A percentile compares a stretch with the other conserved stretches of the same genome.
phyloP scores from a whole-genome alignment of 2,329 filamentous ascomycete genomes.

The Delphinella strobiligena region DNA sequence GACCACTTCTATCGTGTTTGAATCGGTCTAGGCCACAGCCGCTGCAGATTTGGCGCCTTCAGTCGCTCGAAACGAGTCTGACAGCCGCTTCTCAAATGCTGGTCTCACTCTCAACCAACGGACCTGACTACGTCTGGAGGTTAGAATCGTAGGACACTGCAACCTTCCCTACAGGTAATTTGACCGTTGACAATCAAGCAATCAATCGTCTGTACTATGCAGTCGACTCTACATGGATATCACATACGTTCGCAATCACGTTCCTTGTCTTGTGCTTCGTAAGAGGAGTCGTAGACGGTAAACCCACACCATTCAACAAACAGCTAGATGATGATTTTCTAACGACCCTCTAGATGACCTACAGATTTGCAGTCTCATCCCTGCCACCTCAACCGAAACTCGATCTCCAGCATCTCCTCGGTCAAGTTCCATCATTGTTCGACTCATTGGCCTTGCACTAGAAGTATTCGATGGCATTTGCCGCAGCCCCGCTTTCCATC shows the following conservation, averaged over 20 bases:
- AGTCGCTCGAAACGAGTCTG: background rate
- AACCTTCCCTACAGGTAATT: background rate
- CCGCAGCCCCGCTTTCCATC: background rate
- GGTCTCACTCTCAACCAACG: background rate
- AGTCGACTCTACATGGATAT: slow-evolving; percentile 3
- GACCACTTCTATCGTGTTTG: background rate
- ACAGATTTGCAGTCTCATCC: background rate
- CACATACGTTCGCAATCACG: background rate
- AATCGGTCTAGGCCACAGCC: background rate
- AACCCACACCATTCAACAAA: background rate
- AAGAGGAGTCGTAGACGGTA: background rate
- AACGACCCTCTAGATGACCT: background rate
- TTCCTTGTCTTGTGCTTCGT: slow-evolving; percentile 1
- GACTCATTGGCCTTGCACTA: background rate
- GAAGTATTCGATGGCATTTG: background rate
- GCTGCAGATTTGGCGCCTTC: background rate
- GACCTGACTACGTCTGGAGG: background rate
- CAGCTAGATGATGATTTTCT: background rate
- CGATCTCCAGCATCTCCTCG: background rate
- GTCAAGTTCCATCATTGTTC: background rate
- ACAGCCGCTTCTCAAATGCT: slow-evolving; percentile 1
- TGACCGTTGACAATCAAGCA: background rate
- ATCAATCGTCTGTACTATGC: background rate
- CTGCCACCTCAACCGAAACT: background rate
- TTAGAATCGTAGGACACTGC: background rate